Conservation (phyloP, 805 yeast genomes). For the Wickerhamiella azyma region DNA sequence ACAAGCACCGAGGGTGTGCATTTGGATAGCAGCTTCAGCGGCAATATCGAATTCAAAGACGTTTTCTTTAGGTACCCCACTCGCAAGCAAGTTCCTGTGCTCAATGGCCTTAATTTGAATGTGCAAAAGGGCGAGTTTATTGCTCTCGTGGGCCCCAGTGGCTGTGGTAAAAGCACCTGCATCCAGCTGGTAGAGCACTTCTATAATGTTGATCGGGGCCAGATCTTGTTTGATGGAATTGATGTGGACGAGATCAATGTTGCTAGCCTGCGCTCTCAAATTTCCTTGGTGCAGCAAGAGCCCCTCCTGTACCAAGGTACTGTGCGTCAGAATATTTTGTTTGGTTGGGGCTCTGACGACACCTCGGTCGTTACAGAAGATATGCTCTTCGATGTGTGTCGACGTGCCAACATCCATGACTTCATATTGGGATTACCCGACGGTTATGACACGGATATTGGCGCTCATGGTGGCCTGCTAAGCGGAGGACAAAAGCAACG, state of each 20-base stretch:
- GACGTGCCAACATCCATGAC: conserved; percentile 45
- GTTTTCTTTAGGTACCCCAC: conserved; percentile 56
- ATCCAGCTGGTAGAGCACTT: conserved; percentile 38
- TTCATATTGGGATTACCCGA: conserved; percentile 44
- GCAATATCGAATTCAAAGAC: conserved; percentile 40
- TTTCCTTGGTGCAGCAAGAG: conserved; percentile 51
- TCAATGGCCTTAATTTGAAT: conserved; percentile 36
- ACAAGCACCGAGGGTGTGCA: conserved; percentile 22
- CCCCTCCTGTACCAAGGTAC: conserved; percentile 44
- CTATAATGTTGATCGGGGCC: conserved; percentile 37
- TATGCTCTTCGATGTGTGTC: conserved; percentile 34
- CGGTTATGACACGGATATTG: conserved; percentile 45
- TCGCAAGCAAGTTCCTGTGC: conserved; percentile 36
- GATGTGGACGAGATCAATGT: conserved; percentile 37
- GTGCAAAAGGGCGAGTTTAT: conserved; percentile 39
- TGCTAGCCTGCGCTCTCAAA: conserved; percentile 34
- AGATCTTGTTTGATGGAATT: conserved; percentile 38
- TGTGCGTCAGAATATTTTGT: conserved; percentile 41
- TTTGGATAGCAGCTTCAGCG: conserved; percentile 26
- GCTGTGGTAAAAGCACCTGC: conserved; percentile 48
- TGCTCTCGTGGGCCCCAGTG: conserved; percentile 57
- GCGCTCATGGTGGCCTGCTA: conserved; percentile 42
- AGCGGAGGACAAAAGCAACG: conserved; percentile 73
- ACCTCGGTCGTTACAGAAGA: conserved; percentile 23
- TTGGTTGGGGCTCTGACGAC: conserved; percentile 29